These are phyloP conservation scores for Russula foetens DNA, from an alignment of 768 basidiomycete genomes.

Conservation along the genomic window DNA sequence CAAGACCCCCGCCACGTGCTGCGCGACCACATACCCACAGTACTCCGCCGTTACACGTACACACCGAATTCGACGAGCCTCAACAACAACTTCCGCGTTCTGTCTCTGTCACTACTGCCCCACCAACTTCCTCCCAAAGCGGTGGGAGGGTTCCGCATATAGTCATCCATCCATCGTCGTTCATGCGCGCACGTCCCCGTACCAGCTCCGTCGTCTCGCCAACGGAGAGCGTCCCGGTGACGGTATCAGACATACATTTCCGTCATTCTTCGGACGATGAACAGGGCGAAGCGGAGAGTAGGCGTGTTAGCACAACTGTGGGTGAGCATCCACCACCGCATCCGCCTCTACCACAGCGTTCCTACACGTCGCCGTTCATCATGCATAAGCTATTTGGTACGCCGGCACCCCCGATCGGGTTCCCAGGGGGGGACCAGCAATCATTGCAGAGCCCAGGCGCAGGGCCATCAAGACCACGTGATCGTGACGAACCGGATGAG, in stretches of 20 bases:
- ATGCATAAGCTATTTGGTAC: conserved; percentile 28
- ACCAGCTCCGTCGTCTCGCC: conserved; percentile 22
- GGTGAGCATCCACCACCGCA: conserved; percentile 23
- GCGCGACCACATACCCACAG: neutral
- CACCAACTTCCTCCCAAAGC: neutral
- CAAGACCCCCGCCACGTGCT: neutral
- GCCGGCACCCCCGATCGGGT: conserved; percentile 4
- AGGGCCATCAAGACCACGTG: conserved; percentile 9
- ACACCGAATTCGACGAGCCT: conserved; percentile 2
- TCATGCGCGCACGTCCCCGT: conserved; percentile 18
- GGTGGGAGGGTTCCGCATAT: conserved; percentile 1
- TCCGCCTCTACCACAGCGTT: conserved; percentile 21
- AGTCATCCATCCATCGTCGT: conserved; percentile 18
- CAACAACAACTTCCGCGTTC: conserved; percentile 11
- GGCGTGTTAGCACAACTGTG: conserved; percentile 18
- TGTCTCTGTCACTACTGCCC: conserved; percentile 3
- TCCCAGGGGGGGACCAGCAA: neutral
- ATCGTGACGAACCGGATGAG: conserved; percentile 1
- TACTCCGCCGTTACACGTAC: conserved; percentile 10
- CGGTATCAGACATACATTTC: conserved; percentile 32
- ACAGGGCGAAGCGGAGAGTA: conserved; percentile 20
- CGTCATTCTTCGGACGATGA: conserved; percentile 27
- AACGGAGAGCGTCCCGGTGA: conserved; percentile 29
- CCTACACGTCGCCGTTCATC: conserved; percentile 27
- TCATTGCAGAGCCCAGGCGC: conserved; percentile 8